phyloP scores from a whole-genome alignment of 257 asterid species.

The Striga asiatica region DNA sequence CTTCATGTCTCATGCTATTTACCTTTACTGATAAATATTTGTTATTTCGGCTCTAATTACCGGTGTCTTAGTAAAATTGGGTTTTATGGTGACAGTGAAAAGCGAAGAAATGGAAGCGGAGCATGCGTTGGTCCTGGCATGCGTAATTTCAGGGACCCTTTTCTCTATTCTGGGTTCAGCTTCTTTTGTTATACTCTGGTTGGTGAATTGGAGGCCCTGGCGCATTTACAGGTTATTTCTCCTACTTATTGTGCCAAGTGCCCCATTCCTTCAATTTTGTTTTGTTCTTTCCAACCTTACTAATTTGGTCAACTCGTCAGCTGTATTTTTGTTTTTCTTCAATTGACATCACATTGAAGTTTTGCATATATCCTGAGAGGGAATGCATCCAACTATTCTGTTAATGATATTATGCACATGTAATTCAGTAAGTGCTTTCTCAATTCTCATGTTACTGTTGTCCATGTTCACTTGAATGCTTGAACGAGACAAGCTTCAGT shows the following conservation, averaged over 20 bases:
- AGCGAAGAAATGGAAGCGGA: slow-evolving; percentile 65
- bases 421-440: neutral
- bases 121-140: slow-evolving; percentile 67
- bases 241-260: neutral
- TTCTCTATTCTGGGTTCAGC: slow-evolving; percentile 65
- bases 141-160: slow-evolving; percentile 78
- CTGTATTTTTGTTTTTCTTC: neutral
- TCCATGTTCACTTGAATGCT: slow-evolving; percentile 6
- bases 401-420: neutral
- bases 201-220: slow-evolving; percentile 99
- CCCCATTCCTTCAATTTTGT: neutral
- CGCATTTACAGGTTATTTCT: slow-evolving; percentile 71
- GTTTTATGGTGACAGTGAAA: slow-evolving; percentile 29
- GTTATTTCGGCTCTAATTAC: neutral
- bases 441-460: neutral
- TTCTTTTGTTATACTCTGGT: slow-evolving; percentile 88
- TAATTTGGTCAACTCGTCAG: too few relatives aligned
- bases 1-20: too few relatives aligned
- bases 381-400: slow-evolving; percentile 2
- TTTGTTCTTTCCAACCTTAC: too few relatives aligned
- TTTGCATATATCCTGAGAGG: neutral
- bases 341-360: neutral
- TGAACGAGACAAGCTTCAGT: neutral
- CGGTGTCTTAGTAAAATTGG: neutral
- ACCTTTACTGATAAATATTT: neutral